Conservation (phyloP, 129 eudicot genomes). For the Ambrosia artemisiifolia region DNA sequence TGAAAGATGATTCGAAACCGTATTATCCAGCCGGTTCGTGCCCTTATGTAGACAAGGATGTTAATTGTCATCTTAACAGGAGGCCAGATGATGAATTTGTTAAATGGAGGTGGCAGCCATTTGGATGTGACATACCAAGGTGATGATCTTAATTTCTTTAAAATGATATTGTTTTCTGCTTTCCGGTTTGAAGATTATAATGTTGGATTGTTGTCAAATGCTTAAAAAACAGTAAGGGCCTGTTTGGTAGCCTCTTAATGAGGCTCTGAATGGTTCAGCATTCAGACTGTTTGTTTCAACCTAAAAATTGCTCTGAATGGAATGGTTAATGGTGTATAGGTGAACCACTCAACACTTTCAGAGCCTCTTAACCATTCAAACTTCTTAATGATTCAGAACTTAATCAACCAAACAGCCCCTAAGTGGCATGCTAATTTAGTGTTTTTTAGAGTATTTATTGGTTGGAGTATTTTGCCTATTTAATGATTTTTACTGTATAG, state of each 20-base stretch:
- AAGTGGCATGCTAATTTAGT: constrained; percentile 3
- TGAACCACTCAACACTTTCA: too few species aligned
- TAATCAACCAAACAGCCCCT: too few species aligned
- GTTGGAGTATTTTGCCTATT: not conserved
- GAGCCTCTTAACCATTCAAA: too few species aligned
- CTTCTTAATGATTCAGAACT: too few species aligned
- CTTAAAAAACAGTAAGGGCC: not conserved
- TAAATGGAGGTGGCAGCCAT: constrained; percentile 96
- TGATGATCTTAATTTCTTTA: constrained; percentile 25
- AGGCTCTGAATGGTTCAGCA: too few species aligned
- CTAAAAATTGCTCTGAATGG: too few species aligned
- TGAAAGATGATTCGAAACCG: constrained; percentile 69
- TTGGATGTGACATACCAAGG: constrained; percentile 87
- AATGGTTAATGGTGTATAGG: too few species aligned
- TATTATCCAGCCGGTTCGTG: constrained; percentile 87
- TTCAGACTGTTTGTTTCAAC: too few species aligned
- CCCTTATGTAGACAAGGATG: constrained; percentile 66
- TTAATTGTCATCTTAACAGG: constrained; percentile 68
- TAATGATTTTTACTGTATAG: not conserved
- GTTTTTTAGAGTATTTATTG: not conserved
- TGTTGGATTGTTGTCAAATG: not conserved
- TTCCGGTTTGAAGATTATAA: constrained; percentile 7
- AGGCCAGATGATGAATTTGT: constrained; percentile 68
- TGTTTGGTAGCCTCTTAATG: too few species aligned
- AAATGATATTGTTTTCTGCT: not conserved